Evolutionary conservation across 2,329 filamentous ascomycete genomes (phyloP), one percentile per base, ranked within the genome.

Genomic region (Aspergillus fumigatiaffinis): DNA sequence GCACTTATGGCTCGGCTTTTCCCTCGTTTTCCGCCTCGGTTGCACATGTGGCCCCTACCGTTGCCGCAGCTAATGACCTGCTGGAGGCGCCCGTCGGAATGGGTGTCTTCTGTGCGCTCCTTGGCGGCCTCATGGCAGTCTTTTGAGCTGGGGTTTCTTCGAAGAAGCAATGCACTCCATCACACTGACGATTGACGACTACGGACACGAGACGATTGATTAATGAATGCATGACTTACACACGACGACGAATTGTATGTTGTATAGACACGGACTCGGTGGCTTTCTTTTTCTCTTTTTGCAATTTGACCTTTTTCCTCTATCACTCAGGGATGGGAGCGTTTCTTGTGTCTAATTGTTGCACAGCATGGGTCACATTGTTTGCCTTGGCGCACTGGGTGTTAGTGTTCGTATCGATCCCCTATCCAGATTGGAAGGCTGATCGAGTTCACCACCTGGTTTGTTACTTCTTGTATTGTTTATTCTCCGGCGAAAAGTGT

Each of bases 21-120:
- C 51, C 57, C 14, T 51, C 52, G 4, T 56, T 57, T 7, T 41
- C 57, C 17, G 56, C 51, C 5, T 28, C 51, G 23, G 44, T 56
- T 10, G 50, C 60, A 23, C 52, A 61, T 51, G 52, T 55, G 44
- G 61, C 70, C 23, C 62, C 65, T 41, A 61, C 61, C 23, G 57
- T 58, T 5, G 62, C 60, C 52, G 56, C 56, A 35, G 68, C 65
- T 5, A 56, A 51, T 51, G 52, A 42, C 59, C 46, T 59, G 46
- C 51, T 58, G 41, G 51, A 58, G 26, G 25, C 52, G 26, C 59
- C 63, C 9, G 26, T 59, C n/a, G 54, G 46, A 7, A 50, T 68
- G 42, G 53, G 59, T 57, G 53, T 51, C 51, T 52, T 71, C n/a
- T 67, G 63, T 57, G 60, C 59, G 44, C 54, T 72, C 25, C 50